Evolutionary conservation across 1,139 yeast species (phyloP), one percentile per base, ranked within the genome.

Genomic region (Geotrichum citri-aurantii): DNA sequence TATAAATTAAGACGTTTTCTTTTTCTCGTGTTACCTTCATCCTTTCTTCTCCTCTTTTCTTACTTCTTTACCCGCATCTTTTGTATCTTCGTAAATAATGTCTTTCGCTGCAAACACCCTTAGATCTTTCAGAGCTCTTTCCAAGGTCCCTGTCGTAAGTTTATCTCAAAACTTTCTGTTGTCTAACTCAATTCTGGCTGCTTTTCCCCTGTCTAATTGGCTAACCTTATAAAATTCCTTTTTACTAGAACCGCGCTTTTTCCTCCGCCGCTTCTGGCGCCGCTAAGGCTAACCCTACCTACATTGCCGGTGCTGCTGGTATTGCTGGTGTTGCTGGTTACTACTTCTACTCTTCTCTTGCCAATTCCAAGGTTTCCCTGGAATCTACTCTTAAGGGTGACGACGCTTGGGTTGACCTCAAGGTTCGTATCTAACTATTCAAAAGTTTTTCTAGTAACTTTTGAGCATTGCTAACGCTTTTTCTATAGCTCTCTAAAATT

Each of bases 401-500:
- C 55, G 54, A 58, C 48, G 55, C 55, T 26, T 58, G 60, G 60
- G 60, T 51, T 7, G 60, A 55, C 47, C 48, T 58, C 42, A 58
- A 58, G 60, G 55, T 52, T 26, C 11, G 55, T 50, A 8, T 14
- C 26, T n/a, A 27, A 11, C 40, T 4, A n/a, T 14, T 24, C 10
- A n/a, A 24, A 37, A 14, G 4, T 23, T 19, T 27, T 31, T 21
- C 11, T 19, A n/a, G 3, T 11, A 21, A 31, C 6, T 50, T 23
- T n/a, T 40, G 5, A 33, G 17, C 31, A 19, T n/a, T 10, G 24
- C 37, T 51, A 40, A 51, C 46, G 23, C 42, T 17, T 8, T 6
- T 19, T 17, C 19, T 21, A 4, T 23, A 52, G 55, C 78, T 88
- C 68, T 75, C 80, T 69, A 79, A 82, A 64, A 72, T 81, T 59